Evolutionary conservation across 192 early-diverging fungal genomes (phyloP).

Genomic region (Anaeromyces robustus): DNA sequence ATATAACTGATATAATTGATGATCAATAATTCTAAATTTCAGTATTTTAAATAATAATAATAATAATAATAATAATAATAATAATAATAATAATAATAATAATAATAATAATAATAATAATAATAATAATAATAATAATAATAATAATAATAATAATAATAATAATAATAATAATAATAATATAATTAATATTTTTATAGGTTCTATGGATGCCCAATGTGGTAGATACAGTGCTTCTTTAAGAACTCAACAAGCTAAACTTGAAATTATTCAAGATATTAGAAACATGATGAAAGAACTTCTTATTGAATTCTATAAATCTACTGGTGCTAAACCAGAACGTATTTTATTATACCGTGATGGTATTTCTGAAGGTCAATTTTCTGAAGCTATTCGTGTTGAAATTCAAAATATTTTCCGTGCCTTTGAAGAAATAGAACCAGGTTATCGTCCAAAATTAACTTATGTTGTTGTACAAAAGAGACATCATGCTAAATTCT

Average conservation of each 20-base stretch:
- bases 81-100: no score
- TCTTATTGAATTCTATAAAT: conserved; percentile 34
- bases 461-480: conserved; percentile 4
- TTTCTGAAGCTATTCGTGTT: not conserved
- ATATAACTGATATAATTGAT: no score
- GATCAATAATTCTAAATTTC: no score
- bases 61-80: no score
- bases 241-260: conserved; percentile 46
- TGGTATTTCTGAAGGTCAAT: conserved; percentile 15
- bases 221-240: conserved; percentile 39
- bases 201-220: conserved; percentile 21
- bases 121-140: no score
- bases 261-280: conserved; percentile 57
- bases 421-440: not conserved
- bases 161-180: no score
- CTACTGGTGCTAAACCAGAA: conserved; percentile 44
- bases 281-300: conserved; percentile 45
- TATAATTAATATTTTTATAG: no score
- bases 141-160: no score
- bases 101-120: no score
- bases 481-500: not conserved
- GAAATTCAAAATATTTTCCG: not conserved
- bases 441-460: not conserved
- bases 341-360: conserved; percentile 81
- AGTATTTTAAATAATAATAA: no score